Base-by-base conservation (phyloP, 345 rosid genomes). In the Corchorus capsularis region DNA sequence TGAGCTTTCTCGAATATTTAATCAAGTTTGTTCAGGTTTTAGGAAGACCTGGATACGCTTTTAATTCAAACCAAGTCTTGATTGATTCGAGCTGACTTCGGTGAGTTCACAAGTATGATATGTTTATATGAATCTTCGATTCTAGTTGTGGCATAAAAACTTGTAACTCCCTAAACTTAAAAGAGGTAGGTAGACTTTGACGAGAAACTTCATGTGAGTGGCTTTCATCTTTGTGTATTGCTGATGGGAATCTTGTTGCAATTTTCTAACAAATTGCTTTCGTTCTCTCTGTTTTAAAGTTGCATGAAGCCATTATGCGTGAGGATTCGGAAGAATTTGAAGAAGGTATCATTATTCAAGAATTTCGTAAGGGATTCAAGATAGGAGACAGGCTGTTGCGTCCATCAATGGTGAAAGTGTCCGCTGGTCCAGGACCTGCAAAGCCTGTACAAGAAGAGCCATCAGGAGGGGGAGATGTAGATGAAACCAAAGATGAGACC, bases 351-450 rank as follows among this genome's bases (percentile, higher is more conserved):
- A 78, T 96, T 69, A 81, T 96, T n/a, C 87, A 92, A 80, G 98
- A 96, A 82, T 96, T 76, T 75, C 93, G 93, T 69, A 91, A 89
- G 82, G 98, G 99, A 27, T 96, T 89, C 85, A 83, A 85, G 85
- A 87, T 95, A 1, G 98, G 96, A 0, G 96, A 93, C 41, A 86
- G 96, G 84, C 93, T 95, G 20, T 64, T 95, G 82, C 93, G 99
- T 27, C 97, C 98, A 22, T 85, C 99, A 22, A 95, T 95, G 99
- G 99, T 93, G 80, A 90, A 95, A 83, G 99, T 95, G 47, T 95
- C 99, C 0, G 93, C 99, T n/a, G 97, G 98, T 79, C 98, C 98
- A 2, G 98, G 98, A 46, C 98, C 96, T 46, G 91, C 81, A 46
- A 90, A 86, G 78, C 70, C 86, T 1, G 89, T 89, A 64, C 70